Base-by-base conservation (phyloP, 129 eudicot species). In the Lonicera japonica region DNA sequence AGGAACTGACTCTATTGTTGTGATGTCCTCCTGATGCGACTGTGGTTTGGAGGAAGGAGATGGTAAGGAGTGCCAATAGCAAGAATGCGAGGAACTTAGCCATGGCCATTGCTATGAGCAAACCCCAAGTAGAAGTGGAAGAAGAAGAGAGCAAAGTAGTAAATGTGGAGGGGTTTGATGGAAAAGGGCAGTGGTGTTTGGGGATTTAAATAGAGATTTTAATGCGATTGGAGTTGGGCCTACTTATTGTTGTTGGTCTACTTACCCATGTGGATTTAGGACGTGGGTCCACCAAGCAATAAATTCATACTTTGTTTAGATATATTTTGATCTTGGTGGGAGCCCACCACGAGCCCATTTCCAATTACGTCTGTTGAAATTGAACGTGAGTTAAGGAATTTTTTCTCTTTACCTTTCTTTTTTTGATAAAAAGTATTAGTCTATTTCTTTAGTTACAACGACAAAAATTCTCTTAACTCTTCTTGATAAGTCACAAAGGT, bases 1-100 rank as follows among this genome's bases (percentile, higher is more conserved):
- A n/a, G n/a, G n/a, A 29, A 29, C 36, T 1, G 2, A 29, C 36
- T 29, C 36, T 6, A 6, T 29, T 22, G 12, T 5, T 14, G 9
- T 19, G 58, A 53, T 48, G 22, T 13, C 47, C 45, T 5, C 48
- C 60, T 2, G 36, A 2, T 6, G 6, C 2, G 36, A 84, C 84
- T 16, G 72, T 39, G 21, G 69, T 60, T 21, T 80, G 87, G 51
- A 86, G 73, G 72, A 73, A 61, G 73, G 76, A 72, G 63, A 81
- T 72, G 78, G 87, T 82, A 57, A 85, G 53, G 40, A 85, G 69
- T 5, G 85, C 85, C 18, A 80, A 39, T 36, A 85, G 67, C 39
- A 86, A 12, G 45, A 72, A 11, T 18, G 72, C 78, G 19, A 74
- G 20, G 70, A 75, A 76, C 77, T 85, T 85, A 39, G 87, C 82